phyloP scores from a whole-genome alignment of 345 rosid species.

The Anacardium occidentale region DNA sequence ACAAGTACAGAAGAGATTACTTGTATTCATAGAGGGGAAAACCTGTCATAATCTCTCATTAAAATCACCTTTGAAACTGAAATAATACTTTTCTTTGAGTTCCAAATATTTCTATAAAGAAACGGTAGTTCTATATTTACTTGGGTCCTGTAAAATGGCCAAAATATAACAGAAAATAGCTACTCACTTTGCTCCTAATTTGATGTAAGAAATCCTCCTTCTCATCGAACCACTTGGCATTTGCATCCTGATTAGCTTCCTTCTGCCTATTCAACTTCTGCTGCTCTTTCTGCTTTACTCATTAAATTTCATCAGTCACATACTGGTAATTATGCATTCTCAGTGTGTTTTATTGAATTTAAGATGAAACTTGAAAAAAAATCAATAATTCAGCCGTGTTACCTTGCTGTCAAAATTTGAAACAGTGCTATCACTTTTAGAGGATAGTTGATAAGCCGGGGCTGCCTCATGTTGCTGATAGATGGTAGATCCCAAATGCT shows the following conservation, averaged over 20 bases:
- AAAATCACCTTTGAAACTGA: too few species aligned
- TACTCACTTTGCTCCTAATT: constrained; percentile 80
- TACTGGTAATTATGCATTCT: constrained; percentile 12
- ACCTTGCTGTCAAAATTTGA: constrained; percentile 51
- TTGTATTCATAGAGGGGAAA: too few species aligned
- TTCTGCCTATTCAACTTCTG: constrained; percentile 41
- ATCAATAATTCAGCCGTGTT: constrained; percentile 8
- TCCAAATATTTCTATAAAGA: too few species aligned
- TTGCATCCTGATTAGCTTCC: constrained; percentile 40
- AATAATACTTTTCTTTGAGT: too few species aligned
- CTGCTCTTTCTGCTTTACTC: constrained; percentile 38
- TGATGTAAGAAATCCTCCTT: constrained; percentile 74
- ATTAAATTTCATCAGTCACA: constrained; percentile 22
- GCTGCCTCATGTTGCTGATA: constrained; percentile 35
- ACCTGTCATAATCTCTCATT: too few species aligned
- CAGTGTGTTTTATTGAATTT: neutral
- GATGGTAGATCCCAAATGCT: constrained; percentile 30
- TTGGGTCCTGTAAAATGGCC: neutral
- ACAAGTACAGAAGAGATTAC: too few species aligned
- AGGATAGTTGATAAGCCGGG: constrained; percentile 34
- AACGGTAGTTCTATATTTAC: too few species aligned
- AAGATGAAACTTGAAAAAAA: neutral
- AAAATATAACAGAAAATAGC: neutral
- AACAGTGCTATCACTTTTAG: constrained; percentile 31
- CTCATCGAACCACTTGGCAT: constrained; percentile 43